A percentile compares a stretch with the other conserved stretches of the same genome.
These are phyloP conservation scores for Endocalyx cinctus DNA, from an alignment of 2,329 filamentous ascomycete genomes.

Conservation along the genomic window DNA sequence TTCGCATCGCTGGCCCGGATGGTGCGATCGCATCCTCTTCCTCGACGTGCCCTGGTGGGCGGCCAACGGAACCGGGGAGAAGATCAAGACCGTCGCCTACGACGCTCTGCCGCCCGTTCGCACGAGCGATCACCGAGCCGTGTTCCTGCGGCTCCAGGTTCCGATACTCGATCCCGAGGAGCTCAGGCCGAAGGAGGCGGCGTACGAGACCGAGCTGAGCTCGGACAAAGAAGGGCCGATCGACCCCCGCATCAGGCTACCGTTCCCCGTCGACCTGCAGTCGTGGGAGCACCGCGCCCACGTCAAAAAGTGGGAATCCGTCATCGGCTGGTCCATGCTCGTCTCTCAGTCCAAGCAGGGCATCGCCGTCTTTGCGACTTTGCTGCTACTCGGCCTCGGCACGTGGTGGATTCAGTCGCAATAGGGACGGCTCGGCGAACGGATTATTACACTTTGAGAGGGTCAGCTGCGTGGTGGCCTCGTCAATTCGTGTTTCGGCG, in stretches of 20 bases:
- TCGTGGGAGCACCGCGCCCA: constrained; percentile 45
- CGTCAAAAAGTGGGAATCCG: constrained; percentile 26
- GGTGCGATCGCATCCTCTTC: constrained; percentile 89
- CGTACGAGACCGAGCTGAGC: constrained; percentile 10
- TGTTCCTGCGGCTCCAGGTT: constrained; percentile 66
- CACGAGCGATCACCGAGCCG: constrained; percentile 85
- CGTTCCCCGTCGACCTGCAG: constrained; percentile 49
- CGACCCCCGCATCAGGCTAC: constrained; percentile 32
- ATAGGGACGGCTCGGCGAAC: constrained; percentile 19
- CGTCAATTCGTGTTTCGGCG: neutral
- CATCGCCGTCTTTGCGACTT: constrained; percentile 38
- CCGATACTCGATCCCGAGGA: constrained; percentile 48
- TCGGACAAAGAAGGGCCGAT: constrained; percentile 6
- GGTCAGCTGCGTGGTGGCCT: neutral
- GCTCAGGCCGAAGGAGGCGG: constrained; percentile 29
- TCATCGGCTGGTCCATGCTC: constrained; percentile 51
- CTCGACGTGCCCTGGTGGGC: constrained; percentile 58
- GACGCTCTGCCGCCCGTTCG: constrained; percentile 70
- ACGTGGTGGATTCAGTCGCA: constrained; percentile 39
- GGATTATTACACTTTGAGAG: too few relatives aligned
- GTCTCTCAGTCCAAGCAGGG: constrained; percentile 51
- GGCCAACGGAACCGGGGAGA: constrained; percentile 25
- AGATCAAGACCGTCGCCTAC: constrained; percentile 51
- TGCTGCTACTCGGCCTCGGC: constrained; percentile 37
- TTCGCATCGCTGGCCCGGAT: constrained; percentile 78